Conservation (phyloP, 1,139 yeast genomes). For the Yamadazyma buinensis region DNA sequence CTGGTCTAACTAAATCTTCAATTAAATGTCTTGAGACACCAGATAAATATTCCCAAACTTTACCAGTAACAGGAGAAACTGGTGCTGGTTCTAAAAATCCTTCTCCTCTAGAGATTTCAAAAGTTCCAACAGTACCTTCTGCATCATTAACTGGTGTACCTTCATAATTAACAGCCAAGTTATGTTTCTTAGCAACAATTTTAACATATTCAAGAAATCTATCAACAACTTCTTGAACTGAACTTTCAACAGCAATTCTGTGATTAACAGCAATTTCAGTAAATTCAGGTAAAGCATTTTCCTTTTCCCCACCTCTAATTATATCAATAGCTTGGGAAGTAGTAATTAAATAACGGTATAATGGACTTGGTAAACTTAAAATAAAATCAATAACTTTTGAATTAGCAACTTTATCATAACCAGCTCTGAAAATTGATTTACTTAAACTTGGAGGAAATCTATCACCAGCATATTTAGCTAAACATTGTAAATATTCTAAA, state of each 20-base stretch:
- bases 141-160: slow-evolving; percentile 17
- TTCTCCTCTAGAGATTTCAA: slow-evolving; percentile 14
- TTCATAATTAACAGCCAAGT: slow-evolving; percentile 20
- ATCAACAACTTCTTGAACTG: slow-evolving; percentile 20
- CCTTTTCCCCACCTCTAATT: slow-evolving; percentile 36
- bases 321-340: slow-evolving; percentile 40
- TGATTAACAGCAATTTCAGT: slow-evolving; percentile 30
- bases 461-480: slow-evolving; percentile 29
- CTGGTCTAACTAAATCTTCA: slow-evolving; percentile 31
- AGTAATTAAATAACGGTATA: slow-evolving; percentile 24
- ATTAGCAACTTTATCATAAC: slow-evolving; percentile 30
- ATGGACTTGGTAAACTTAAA: slow-evolving; percentile 9
- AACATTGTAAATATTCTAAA: slow-evolving; percentile 25
- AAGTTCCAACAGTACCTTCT: slow-evolving; percentile 21
- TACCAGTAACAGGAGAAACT: slow-evolving; percentile 31
- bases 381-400: slow-evolving; percentile 19
- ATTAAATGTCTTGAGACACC: slow-evolving; percentile 43
- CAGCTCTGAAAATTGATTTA: slow-evolving; percentile 31
- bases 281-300: slow-evolving; percentile 40
- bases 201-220: slow-evolving; percentile 21
- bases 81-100: slow-evolving; percentile 31
- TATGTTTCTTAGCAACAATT: slow-evolving; percentile 27
- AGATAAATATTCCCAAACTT: slow-evolving; percentile 39
- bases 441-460: slow-evolving; percentile 19
- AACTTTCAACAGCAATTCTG: slow-evolving; percentile 30